Conservation (phyloP, 2,329 filamentous ascomycete species). For the Fusarium circinatum region DNA sequence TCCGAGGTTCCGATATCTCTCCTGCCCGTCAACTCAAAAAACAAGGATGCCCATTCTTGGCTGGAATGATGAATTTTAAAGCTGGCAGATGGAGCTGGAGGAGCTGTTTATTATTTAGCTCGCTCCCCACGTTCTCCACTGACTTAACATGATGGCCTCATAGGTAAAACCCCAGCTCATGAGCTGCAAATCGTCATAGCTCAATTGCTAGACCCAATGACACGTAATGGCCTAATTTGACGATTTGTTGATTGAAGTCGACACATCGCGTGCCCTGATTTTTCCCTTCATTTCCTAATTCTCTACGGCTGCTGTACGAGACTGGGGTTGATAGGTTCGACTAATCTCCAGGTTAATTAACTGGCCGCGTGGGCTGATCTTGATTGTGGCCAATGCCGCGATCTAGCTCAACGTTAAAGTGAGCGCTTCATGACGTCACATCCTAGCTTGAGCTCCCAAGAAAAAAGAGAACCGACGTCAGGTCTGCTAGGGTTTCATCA, state of each 20-base stretch:
- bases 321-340: not conserved
- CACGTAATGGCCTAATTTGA: constrained; percentile 33
- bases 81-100: constrained; percentile 8
- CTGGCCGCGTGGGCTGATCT: constrained; percentile 26
- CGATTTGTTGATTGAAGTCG: constrained; percentile 3
- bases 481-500: constrained; percentile 3
- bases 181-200: constrained; percentile 29
- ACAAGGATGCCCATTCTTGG: constrained; percentile 32
- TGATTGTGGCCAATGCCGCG: constrained; percentile 27
- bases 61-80: constrained; percentile 36
- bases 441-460: not conserved
- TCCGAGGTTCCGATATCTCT: constrained; percentile 1
- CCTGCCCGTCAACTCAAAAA: constrained; percentile 11
- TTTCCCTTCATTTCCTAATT: not conserved
- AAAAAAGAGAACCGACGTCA: constrained; percentile 29
- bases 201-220: constrained; percentile 14
- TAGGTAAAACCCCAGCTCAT: constrained; percentile 15
- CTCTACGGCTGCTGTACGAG: not conserved
- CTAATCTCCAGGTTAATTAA: constrained; percentile 4
- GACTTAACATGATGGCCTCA: constrained; percentile 31
- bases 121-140: constrained; percentile 32
- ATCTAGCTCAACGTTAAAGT: constrained; percentile 30
- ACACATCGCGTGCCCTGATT: constrained; percentile 25
- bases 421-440: constrained; percentile 44
- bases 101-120: not conserved